Base-by-base conservation (phyloP, 495 filamentous ascomycete genomes). In the Massariosphaeria phaeospora region DNA sequence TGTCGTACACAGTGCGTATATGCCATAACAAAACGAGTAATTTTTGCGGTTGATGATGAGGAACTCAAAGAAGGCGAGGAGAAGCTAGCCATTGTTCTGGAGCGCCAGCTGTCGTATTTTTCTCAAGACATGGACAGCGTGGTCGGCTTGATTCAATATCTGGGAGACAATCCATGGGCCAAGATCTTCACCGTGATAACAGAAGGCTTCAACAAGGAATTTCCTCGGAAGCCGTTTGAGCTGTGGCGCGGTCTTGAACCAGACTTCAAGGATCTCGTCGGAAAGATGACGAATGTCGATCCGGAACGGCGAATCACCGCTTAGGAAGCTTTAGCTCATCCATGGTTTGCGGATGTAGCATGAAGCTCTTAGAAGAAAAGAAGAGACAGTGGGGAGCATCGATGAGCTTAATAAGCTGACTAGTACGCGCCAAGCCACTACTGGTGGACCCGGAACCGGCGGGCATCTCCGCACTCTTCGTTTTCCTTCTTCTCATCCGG, bases 51-150 rank as follows among this genome's bases (percentile, higher is more conserved):
- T 11, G 56, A 6, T 1, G 39, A 59, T 11, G 56, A 59, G 21
- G 56, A 59, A 41, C 56, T 59, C 24, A 2, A 48, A 3, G 56
- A 55, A 23, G 56, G 56, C 21, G 56, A 36, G 56, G 56, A 59
- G 0, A 36, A 36, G 23, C 25, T 55, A 33, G 56, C 50, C 13
- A 38, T 55, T 17, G 56, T 55, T 25, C 38, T 59, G 24, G 56
- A 59, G 55, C 56, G 56, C 20, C 56, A 59, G 29, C 15, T 59
- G 9, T 59, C 56, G 0, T 59, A 59, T 23, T 59, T 59, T 23
- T 25, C 49, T n/a, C n/a, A n/a, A 7, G 56, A 55, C 40, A 23
- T 20, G 26, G 56, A 59, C 24, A 34, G 56, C 26, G 34, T 59
- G 30, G 42, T 3, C 12, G 56, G 56, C 27, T 23, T 59, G 13